These are phyloP conservation scores for Lepiota brunneoincarnata DNA, from an alignment of 768 basidiomycete species.

Conservation along the genomic window DNA sequence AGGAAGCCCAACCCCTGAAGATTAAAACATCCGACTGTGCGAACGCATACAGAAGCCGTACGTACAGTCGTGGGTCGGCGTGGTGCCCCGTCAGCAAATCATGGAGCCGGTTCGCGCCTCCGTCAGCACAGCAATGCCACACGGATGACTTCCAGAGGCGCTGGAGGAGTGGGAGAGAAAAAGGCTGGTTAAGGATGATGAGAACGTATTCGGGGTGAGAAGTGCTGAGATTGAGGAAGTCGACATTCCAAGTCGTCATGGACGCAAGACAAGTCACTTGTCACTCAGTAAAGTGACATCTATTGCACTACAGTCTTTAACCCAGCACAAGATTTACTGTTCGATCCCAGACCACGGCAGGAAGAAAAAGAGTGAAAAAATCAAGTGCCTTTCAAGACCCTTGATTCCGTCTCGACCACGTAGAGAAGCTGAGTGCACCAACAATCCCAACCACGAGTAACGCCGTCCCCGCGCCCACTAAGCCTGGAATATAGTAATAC, in stretches of 20 bases:
- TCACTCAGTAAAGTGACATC: too few relatives aligned
- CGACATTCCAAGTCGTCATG: conserved; percentile 37
- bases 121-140: conserved; percentile 78
- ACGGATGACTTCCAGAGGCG: conserved; percentile 52
- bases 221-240: conserved; percentile 30
- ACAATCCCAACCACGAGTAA: conserved; percentile 76
- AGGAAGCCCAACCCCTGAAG: neutral
- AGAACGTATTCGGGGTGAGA: conserved; percentile 43
- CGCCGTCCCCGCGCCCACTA: conserved; percentile 84
- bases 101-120: conserved; percentile 81
- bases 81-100: conserved; percentile 39
- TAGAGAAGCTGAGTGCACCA: conserved; percentile 74
- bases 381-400: conserved; percentile 38
- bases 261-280: neutral
- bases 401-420: conserved; percentile 65
- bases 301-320: too few relatives aligned
- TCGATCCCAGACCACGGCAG: too few relatives aligned
- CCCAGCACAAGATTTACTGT: too few relatives aligned
- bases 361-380: neutral
- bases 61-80: conserved; percentile 19
- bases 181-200: conserved; percentile 90
- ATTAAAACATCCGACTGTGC: neutral
- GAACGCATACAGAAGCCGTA: neutral
- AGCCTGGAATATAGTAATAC: conserved; percentile 76
- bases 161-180: conserved; percentile 58